Conservation (phyloP, 1,139 yeast genomes). For the Taphrina flavorubra region DNA sequence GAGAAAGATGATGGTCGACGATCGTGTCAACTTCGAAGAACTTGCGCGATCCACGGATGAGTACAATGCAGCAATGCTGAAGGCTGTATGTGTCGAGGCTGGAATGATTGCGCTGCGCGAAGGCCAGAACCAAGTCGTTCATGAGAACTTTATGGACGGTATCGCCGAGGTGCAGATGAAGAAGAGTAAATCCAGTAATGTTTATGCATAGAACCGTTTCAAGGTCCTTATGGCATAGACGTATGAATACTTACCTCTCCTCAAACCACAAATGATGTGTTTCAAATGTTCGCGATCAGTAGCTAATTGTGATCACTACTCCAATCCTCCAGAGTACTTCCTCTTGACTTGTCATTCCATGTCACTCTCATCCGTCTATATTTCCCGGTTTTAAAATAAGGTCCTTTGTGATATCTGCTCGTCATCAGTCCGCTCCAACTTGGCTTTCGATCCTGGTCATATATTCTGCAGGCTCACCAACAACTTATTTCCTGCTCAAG, state of each 20-base stretch:
- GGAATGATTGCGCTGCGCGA: slow-evolving; percentile 99
- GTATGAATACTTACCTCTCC: neutral
- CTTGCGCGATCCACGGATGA: slow-evolving; percentile 97
- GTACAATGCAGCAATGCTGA: slow-evolving; percentile 96
- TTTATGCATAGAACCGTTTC: slow-evolving; percentile 71
- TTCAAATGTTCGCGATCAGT: neutral
- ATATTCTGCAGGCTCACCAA: too few species aligned
- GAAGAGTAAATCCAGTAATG: slow-evolving; percentile 90
- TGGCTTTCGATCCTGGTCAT: too few species aligned
- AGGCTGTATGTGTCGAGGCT: slow-evolving; percentile 98
- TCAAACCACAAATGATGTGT: neutral
- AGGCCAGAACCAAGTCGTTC: slow-evolving; percentile 88
- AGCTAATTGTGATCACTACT: neutral
- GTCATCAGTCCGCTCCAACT: neutral
- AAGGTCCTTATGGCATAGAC: neutral
- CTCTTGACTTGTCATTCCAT: too few species aligned
- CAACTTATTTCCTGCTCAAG: too few species aligned
- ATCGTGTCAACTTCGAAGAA: slow-evolving; percentile 95
- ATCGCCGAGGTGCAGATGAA: slow-evolving; percentile 98
- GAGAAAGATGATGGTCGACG: slow-evolving; percentile 92
- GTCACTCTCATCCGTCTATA: too few species aligned
- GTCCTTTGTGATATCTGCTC: neutral
- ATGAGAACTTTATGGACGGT: slow-evolving; percentile 98
- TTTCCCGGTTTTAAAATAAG: too few species aligned
- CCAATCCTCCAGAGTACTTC: neutral